phyloP scores from a whole-genome alignment of 768 basidiomycete genomes.

The Galerina marginata region DNA sequence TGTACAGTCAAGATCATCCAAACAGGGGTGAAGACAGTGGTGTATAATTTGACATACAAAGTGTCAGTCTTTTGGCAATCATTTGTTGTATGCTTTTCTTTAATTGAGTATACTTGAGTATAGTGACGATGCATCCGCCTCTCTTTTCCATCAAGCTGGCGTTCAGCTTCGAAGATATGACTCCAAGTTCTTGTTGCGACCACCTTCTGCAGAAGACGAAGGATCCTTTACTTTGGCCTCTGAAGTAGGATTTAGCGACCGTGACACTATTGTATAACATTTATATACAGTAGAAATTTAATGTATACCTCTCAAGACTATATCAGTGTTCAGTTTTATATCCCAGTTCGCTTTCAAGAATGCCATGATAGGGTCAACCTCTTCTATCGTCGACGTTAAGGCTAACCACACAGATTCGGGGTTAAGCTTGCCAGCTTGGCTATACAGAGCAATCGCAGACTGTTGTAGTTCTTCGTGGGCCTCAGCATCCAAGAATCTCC shows the following conservation, averaged over 20 bases:
- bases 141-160: constrained; percentile 79
- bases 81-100: neutral
- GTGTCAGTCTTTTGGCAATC: constrained; percentile 61
- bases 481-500: constrained; percentile 73
- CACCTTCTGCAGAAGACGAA: constrained; percentile 33
- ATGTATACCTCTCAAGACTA: constrained; percentile 35
- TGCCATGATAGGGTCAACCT: constrained; percentile 42
- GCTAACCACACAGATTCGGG: constrained; percentile 87
- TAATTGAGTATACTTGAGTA: neutral
- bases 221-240: constrained; percentile 22
- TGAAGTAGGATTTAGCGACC: constrained; percentile 14
- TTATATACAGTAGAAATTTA: constrained; percentile 12
- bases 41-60: constrained; percentile 95
- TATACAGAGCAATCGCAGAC: constrained; percentile 69
- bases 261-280: constrained; percentile 18
- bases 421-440: constrained; percentile 62
- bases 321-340: constrained; percentile 50
- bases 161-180: constrained; percentile 79
- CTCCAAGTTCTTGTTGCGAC: constrained; percentile 42
- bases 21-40: constrained; percentile 87
- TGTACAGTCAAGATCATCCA: constrained; percentile 99
- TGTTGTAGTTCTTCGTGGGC: constrained; percentile 78
- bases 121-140: constrained; percentile 84
- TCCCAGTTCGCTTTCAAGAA: constrained; percentile 73
- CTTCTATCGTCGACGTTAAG: constrained; percentile 58